Evolutionary conservation across 2,329 filamentous ascomycete species (phyloP), one percentile per base, ranked within the genome.

Genomic region (Leptographium wingfieldii): DNA sequence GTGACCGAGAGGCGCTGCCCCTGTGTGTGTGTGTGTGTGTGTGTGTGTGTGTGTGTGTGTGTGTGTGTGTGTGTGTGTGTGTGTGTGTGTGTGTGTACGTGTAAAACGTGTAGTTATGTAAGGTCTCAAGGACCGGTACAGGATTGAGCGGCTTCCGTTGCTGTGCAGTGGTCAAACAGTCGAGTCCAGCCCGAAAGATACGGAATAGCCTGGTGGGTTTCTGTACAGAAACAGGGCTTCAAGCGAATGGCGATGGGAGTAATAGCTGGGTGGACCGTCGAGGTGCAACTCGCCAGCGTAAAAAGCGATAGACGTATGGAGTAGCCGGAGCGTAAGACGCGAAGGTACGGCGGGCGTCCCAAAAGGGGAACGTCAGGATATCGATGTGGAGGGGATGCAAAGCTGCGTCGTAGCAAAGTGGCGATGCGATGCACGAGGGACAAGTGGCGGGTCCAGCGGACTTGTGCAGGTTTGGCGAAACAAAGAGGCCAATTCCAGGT

Each of bases 121-220:
- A 54, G 31, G 49, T 38, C 33, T 11, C 19, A 29, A 6, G 40
- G 22, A 6, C 25, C 5, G 38, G 3, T 16, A 40, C 12, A 35
- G 38, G 12, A 3, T 40, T 4, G 38, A 40, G 38, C 38, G 12
- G 12, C 5, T 25, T 38, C 16, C 31, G 35, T 59, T 57, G 46
- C 43, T 40, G 31, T 59, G 56, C 40, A 27, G 49, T 40, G 40
- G 25, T 58, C n/a, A 40, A 48, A 55, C 33, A 58, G 61, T 66
- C 68, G 68, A 70, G 69, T 63, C 69, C 69, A 70, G 69, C 69
- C 69, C 69, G 69, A 65, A 67, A 63, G 65, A 65, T 65, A 62
- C 25, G 48, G 33, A 54, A 43, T 60, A 61, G 58, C 35, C 56
- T 6, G 16, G 27, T 57, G 22, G 25, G 48, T 51, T 51, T 27